Percentiles rank a stretch among this genome's conserved stretches.
Conservation (phyloP, 75 land plant genomes). For the Isoetes taiwanensis region DNA sequence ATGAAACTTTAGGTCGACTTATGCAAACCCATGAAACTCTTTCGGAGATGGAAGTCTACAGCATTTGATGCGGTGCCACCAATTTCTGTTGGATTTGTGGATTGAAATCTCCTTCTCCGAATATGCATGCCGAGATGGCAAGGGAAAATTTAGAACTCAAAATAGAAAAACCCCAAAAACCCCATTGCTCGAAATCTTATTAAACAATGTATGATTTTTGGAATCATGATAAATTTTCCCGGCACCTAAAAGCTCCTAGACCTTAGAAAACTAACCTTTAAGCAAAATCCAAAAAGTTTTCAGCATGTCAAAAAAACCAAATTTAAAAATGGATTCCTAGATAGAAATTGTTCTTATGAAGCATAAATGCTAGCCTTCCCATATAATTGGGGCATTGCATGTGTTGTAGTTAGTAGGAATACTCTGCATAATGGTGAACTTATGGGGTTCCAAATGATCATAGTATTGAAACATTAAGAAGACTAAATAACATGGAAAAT, state of each 20-base stretch:
- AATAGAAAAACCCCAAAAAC: not conserved
- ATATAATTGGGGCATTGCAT: not conserved
- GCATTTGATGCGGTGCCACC: no score
- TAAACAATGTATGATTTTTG: not conserved
- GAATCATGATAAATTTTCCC: no score
- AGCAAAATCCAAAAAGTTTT: not conserved
- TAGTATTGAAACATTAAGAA: not conserved
- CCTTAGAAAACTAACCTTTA: not conserved
- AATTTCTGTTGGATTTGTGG: no score
- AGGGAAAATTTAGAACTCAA: no score
- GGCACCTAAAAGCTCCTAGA: not conserved
- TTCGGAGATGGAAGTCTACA: no score
- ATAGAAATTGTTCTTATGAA: not conserved
- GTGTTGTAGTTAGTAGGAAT: not conserved
- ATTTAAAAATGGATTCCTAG: no score
- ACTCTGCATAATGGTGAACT: not conserved
- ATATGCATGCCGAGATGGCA: no score
- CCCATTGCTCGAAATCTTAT: not conserved
- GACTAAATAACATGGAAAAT: no score
- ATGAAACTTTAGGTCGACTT: no score
- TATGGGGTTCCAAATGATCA: not conserved
- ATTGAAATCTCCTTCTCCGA: no score
- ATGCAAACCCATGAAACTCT: no score
- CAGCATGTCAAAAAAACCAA: not conserved
- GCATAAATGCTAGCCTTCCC: not conserved